phyloP scores from a whole-genome alignment of 2,329 filamentous ascomycete genomes.

The Aspergillus candidus region DNA sequence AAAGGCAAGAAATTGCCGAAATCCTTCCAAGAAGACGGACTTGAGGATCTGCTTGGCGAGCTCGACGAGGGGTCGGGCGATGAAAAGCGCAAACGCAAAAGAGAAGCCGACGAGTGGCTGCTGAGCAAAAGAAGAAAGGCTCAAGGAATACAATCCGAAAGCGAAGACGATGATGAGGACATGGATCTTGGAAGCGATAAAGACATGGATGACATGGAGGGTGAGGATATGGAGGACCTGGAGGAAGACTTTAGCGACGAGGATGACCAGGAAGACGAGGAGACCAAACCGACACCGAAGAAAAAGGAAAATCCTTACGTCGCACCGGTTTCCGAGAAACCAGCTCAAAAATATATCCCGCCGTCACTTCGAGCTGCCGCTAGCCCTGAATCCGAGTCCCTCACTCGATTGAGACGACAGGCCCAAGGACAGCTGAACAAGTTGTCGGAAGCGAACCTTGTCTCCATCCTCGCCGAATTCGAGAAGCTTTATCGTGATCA shows the following conservation, averaged over 20 bases:
- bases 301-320: constrained; percentile 81
- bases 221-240: constrained; percentile 11
- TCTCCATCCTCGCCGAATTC: constrained; percentile 75
- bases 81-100: constrained; percentile 50
- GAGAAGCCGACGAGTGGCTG: constrained; percentile 59
- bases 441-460: constrained; percentile 81
- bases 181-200: constrained; percentile 26
- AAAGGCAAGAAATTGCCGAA: constrained; percentile 68
- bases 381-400: constrained; percentile 59
- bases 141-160: constrained; percentile 22
- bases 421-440: constrained; percentile 87
- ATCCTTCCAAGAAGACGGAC: constrained; percentile 71
- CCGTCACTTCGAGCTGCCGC: constrained; percentile 68
- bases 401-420: constrained; percentile 67
- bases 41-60: constrained; percentile 70
- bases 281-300: constrained; percentile 36
- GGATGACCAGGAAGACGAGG: constrained; percentile 33
- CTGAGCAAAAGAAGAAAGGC: constrained; percentile 53
- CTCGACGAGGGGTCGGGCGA: constrained; percentile 52
- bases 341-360: constrained; percentile 71
- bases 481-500: constrained; percentile 78
- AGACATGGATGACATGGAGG: constrained; percentile 20
- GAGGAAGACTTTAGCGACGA: constrained; percentile 8
- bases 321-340: constrained; percentile 54
- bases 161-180: constrained; percentile 22